Conservation (phyloP, 495 filamentous ascomycete species). For the Rhypophila decipiens region DNA sequence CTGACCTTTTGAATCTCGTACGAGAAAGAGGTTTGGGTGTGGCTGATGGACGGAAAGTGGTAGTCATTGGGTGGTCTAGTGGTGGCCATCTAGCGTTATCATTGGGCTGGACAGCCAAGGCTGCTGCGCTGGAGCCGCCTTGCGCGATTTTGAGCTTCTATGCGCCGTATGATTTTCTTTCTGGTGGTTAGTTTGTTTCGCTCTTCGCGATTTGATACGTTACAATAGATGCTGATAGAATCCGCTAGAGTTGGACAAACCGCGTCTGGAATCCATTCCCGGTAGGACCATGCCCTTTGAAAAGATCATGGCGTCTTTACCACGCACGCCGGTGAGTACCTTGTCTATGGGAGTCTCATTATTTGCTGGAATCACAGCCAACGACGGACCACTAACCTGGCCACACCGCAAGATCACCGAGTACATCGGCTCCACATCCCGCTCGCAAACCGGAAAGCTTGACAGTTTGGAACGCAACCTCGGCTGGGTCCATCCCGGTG, state of each 20-base stretch:
- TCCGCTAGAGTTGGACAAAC: background rate
- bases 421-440: background rate
- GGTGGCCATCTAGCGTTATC: background rate
- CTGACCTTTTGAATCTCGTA: background rate
- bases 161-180: background rate
- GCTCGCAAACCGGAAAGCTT: background rate
- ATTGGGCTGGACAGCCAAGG: background rate
- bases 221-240: no score
- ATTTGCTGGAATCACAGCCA: background rate
- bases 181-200: no score
- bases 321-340: background rate
- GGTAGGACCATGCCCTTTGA: background rate
- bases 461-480: background rate
- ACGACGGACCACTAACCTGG: background rate
- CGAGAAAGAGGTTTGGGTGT: no score
- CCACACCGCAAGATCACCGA: background rate
- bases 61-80: background rate
- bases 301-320: background rate
- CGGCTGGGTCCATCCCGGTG: background rate
- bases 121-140: conserved; percentile 15
- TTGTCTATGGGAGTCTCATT: background rate
- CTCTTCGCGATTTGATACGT: no score
- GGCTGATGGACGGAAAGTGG: conserved; percentile 3
- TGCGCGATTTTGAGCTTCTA: background rate
- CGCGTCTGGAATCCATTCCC: background rate